Percentiles rank a stretch among this genome's conserved stretches.
Conservation (phyloP, 2,329 filamentous ascomycete genomes). For the Fusarium sp. region DNA sequence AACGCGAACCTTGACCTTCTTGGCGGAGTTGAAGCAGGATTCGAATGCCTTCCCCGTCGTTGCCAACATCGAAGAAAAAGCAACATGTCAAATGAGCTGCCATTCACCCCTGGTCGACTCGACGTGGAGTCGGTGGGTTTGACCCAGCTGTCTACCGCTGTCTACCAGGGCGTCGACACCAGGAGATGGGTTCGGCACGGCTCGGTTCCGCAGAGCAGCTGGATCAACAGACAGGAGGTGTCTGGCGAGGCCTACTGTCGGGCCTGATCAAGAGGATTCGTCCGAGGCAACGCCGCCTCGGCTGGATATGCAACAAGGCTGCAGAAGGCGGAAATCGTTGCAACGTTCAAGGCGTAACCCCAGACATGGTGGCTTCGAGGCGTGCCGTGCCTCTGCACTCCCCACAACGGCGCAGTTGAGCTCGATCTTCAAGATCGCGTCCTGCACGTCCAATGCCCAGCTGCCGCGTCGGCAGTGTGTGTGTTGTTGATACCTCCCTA, state of each 20-base stretch:
- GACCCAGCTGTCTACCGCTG: constrained; percentile 9
- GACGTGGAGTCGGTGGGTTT: constrained; percentile 30
- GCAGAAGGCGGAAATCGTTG: constrained; percentile 23
- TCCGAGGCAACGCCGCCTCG: constrained; percentile 31
- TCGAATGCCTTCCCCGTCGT: constrained; percentile 22
- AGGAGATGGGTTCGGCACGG: constrained; percentile 31
- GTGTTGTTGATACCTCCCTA: neutral
- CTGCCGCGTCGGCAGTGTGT: neutral
- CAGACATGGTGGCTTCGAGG: constrained; percentile 17
- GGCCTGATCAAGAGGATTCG: constrained; percentile 20
- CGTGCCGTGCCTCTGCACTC: constrained; percentile 7
- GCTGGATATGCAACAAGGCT: constrained; percentile 3
- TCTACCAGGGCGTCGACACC: constrained; percentile 13
- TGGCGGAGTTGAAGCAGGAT: constrained; percentile 14
- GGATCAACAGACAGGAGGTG: constrained; percentile 7
- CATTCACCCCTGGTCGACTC: constrained; percentile 21
- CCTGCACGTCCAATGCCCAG: constrained; percentile 9
- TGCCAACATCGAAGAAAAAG: constrained; percentile 28
- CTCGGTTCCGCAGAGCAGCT: constrained; percentile 25
- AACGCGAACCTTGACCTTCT: constrained; percentile 25
- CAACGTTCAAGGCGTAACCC: constrained; percentile 8
- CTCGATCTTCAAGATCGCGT: constrained; percentile 25
- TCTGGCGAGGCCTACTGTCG: constrained; percentile 6
- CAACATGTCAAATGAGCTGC: constrained; percentile 27
- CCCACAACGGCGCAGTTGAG: constrained; percentile 15